phyloP scores from a whole-genome alignment of 2,329 filamentous ascomycete species.

The Fusarium devonianum region DNA sequence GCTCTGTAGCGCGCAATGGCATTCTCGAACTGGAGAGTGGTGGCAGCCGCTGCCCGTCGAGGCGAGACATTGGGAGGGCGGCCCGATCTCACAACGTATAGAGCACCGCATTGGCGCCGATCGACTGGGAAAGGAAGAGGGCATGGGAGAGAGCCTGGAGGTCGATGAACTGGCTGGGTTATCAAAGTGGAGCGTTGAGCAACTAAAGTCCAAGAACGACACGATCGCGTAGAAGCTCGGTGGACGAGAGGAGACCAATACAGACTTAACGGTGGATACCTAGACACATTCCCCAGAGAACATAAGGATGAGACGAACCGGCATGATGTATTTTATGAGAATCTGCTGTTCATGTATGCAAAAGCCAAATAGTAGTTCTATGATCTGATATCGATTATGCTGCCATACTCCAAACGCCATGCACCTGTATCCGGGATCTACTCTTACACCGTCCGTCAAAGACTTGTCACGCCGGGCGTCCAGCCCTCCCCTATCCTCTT shows the following conservation, averaged over 20 bases:
- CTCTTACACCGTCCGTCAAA: constrained; percentile 52
- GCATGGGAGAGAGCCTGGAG: constrained; percentile 46
- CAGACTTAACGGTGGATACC: too few species aligned
- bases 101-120: constrained; percentile 7
- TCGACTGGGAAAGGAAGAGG: constrained; percentile 35
- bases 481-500: constrained; percentile 85
- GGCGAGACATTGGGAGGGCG: constrained; percentile 71
- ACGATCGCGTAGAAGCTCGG: constrained; percentile 18
- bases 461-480: constrained; percentile 72
- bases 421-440: constrained; percentile 31
- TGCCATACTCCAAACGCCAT: constrained; percentile 42
- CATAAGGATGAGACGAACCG: constrained; percentile 9
- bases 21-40: constrained; percentile 69
- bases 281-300: too few species aligned
- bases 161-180: constrained; percentile 50
- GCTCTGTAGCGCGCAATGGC: constrained; percentile 77
- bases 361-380: constrained; percentile 33
- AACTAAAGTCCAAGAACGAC: constrained; percentile 41
- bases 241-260: background rate
- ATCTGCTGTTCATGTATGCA: constrained; percentile 17
- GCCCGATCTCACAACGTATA: constrained; percentile 37
- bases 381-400: constrained; percentile 35
- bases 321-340: too few species aligned
- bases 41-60: constrained; percentile 73
- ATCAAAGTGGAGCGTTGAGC: constrained; percentile 49